Evolutionary conservation across 2,329 filamentous ascomycete species (phyloP).

Genomic region (Xylaria sp.): DNA sequence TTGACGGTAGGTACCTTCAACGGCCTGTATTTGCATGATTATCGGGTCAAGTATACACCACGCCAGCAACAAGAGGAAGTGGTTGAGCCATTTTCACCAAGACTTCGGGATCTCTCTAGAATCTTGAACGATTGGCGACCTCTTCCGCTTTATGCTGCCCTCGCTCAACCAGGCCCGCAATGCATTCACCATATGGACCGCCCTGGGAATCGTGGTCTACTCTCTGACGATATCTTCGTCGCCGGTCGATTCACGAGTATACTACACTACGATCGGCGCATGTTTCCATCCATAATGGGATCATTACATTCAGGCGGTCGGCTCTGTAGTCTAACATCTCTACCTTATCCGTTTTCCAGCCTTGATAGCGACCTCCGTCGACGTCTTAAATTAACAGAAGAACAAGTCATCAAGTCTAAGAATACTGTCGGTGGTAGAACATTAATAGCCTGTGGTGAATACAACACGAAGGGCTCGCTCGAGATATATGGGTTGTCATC

Average conservation of each 20-base stretch:
- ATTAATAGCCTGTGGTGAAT: constrained; percentile 83
- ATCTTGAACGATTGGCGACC: constrained; percentile 59
- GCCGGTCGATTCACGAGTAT: constrained; percentile 89
- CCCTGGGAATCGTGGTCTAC: constrained; percentile 55
- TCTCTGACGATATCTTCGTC: constrained; percentile 83
- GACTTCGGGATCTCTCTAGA: constrained; percentile 41
- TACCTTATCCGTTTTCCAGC: constrained; percentile 71
- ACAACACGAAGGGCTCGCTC: constrained; percentile 87
- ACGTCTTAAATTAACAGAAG: constrained; percentile 59
- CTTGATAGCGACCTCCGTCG: constrained; percentile 64
- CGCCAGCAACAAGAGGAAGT: constrained; percentile 44
- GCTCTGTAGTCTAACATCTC: constrained; percentile 72
- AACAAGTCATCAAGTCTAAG: constrained; percentile 61
- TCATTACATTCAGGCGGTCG: constrained; percentile 85
- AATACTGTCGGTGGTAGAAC: constrained; percentile 62
- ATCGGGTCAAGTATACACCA: constrained; percentile 54
- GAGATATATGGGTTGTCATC: constrained; percentile 77
- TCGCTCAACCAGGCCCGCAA: constrained; percentile 81
- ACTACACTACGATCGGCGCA: constrained; percentile 85
- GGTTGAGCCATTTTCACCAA: constrained; percentile 42
- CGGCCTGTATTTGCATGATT: constrained; percentile 83
- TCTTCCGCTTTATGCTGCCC: constrained; percentile 66
- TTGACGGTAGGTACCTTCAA: constrained; percentile 83
- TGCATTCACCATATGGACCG: constrained; percentile 79
- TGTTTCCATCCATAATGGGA: constrained; percentile 76